Evolutionary conservation across 1,284 basidiomycete species (phyloP), one percentile per base, ranked within the genome.

Genomic region (Ganoderma leucocontextum): DNA sequence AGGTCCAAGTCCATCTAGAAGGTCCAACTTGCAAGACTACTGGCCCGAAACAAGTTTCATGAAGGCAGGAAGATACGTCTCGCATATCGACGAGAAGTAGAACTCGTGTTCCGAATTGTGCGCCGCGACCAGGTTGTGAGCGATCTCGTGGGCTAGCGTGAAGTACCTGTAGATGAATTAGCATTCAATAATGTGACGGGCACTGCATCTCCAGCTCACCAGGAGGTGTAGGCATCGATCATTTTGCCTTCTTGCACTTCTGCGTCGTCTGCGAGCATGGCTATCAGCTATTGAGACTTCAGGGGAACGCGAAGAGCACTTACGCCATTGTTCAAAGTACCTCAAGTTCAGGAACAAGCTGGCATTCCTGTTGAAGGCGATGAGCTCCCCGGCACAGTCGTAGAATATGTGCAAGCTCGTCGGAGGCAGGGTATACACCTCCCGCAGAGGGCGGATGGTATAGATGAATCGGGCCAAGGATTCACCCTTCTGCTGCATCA

Each of bases 321-420:
- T 77, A 95, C 93, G 96, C 96, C 95, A 96, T 67, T 91, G 89
- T 76, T 93, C 86, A 72, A 91, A 97, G 78, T 92, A 98, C 47
- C 95, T 86, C 35, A 97, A 82, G 78, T 98, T 99, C 73, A 98
- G 83, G 82, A 96, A 99, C 38, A 99, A 85, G 68, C 92, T 92
- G 3, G 95, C 96, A 63, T 90, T 91, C 38, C 95, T 86, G 79
- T 99, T 99, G 85, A 99, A 99, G 0, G 97, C 97, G 69, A 99
- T 98, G 22, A 93, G 82, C 1, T 91, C 92, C 1, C 97, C 96
- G 7, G 84, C 82, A 12, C 85, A 77, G 76, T 99, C 96, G 80
- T 91, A 93, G 78, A 98, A 99, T 2, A 99, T 87, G 75, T 97
- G 94, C 71, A 99, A 76, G 65, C 91, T 92, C 0, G 87, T 82